phyloP scores from a whole-genome alignment of 257 asterid species.

The Jacaranda mimosifolia region DNA sequence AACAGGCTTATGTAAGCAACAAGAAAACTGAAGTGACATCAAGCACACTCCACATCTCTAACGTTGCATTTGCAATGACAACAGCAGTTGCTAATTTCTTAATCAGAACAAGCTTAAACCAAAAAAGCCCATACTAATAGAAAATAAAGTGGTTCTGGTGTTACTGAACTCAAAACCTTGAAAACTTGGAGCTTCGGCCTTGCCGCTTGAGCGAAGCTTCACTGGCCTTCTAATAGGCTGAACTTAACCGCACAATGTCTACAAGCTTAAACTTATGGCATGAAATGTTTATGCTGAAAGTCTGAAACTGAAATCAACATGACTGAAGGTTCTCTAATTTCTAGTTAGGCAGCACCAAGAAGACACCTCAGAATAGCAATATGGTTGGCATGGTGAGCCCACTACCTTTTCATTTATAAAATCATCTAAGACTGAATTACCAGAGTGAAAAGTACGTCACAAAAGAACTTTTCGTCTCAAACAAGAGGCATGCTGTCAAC shows the following conservation, averaged over 20 bases:
- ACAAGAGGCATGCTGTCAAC: conserved; percentile 5
- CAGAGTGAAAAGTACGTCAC: background rate
- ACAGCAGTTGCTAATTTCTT: background rate
- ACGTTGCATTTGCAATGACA: background rate
- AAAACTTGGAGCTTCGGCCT: background rate
- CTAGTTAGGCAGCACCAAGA: background rate
- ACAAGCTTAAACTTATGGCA: conserved; percentile 9
- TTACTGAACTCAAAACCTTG: background rate
- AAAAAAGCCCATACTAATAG: background rate
- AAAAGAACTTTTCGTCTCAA: background rate
- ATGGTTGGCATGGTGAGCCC: background rate
- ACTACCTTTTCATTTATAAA: background rate
- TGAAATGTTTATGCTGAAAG: conserved; percentile 1
- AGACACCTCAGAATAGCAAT: background rate
- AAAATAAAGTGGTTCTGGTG: conserved; percentile 1
- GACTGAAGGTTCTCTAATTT: background rate
- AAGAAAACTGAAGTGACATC: background rate
- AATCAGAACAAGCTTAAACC: background rate
- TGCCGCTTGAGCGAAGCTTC: too few species aligned
- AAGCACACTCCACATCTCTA: background rate
- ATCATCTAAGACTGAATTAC: background rate
- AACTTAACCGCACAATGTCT: conserved; percentile 8
- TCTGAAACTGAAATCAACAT: background rate
- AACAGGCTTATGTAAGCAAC: background rate
- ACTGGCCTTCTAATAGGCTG: background rate